phyloP scores from a whole-genome alignment of 2,329 filamentous ascomycete genomes.

The Erysiphe neolycopersici region DNA sequence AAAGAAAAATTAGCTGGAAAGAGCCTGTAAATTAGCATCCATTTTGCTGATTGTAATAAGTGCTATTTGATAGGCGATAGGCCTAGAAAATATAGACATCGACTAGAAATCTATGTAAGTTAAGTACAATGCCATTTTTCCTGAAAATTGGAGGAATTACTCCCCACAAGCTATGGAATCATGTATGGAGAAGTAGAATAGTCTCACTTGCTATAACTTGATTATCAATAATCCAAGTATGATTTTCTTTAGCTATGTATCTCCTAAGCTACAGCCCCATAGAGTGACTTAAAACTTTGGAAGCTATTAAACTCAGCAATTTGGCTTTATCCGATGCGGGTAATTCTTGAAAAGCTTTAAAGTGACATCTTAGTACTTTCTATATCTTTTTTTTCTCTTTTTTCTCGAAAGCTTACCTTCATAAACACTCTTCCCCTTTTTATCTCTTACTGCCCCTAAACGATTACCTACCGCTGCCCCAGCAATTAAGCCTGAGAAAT shows the following conservation, averaged over 20 bases:
- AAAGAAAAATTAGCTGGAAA: too few species aligned
- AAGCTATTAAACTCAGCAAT: slow-evolving; percentile 59
- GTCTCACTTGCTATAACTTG: too few species aligned
- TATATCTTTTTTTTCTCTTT: not conserved
- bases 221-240: too few species aligned
- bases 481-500: slow-evolving; percentile 67
- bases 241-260: not conserved
- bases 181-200: too few species aligned
- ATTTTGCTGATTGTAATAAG: too few species aligned
- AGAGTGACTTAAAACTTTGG: slow-evolving; percentile 62
- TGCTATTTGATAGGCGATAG: too few species aligned
- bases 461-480: slow-evolving; percentile 82
- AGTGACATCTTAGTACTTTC: not conserved
- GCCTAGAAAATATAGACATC: too few species aligned
- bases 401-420: slow-evolving; percentile 18
- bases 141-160: too few species aligned
- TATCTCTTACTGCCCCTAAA: slow-evolving; percentile 69
- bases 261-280: slow-evolving; percentile 20
- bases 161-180: too few species aligned
- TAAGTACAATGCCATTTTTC: too few species aligned
- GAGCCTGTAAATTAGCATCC: too few species aligned
- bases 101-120: too few species aligned
- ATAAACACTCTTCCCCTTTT: slow-evolving; percentile 86
- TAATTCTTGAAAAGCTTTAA: slow-evolving; percentile 32
- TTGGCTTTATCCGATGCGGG: slow-evolving; percentile 59